Percentiles rank a stretch among this genome's conserved stretches.
phyloP scores from a whole-genome alignment of 345 rosid genomes.

The Xanthoceras sorbifolium region DNA sequence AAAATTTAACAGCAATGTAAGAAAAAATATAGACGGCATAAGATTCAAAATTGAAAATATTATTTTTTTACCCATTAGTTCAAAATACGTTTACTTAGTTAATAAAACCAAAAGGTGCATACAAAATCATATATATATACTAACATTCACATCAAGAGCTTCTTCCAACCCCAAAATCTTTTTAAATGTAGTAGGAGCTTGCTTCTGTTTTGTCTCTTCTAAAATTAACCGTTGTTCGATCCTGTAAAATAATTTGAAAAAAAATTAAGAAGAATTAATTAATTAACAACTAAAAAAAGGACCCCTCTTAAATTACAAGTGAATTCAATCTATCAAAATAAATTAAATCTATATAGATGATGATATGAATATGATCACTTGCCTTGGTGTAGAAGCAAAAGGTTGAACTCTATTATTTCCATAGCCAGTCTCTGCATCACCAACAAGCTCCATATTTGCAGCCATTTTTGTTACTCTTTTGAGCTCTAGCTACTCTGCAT shows the following conservation, averaged over 20 bases:
- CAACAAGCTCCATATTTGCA: constrained; percentile 20
- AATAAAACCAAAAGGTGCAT: background rate
- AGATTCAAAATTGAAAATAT: background rate
- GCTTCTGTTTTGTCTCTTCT: constrained; percentile 16
- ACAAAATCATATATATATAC: background rate
- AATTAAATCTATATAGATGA: too few species aligned
- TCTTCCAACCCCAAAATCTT: constrained; percentile 31
- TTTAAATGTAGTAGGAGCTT: background rate
- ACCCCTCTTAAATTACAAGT: background rate
- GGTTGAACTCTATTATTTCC: constrained; percentile 28
- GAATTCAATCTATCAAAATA: background rate
- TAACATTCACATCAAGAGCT: constrained; percentile 25
- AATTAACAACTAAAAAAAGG: too few species aligned
- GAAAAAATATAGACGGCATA: too few species aligned
- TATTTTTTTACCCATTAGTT: too few species aligned
- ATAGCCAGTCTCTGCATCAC: constrained; percentile 22
- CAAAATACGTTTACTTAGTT: too few species aligned
- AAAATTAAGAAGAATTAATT: background rate
- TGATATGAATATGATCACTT: background rate
- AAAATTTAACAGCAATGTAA: background rate
- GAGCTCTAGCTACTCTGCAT: background rate
- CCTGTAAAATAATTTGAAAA: constrained; percentile 7
- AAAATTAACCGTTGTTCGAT: background rate
- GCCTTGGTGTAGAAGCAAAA: constrained; percentile 23
- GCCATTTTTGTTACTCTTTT: constrained; percentile 10